Base-by-base conservation (phyloP, 345 rosid species). In the Salix exigua region DNA sequence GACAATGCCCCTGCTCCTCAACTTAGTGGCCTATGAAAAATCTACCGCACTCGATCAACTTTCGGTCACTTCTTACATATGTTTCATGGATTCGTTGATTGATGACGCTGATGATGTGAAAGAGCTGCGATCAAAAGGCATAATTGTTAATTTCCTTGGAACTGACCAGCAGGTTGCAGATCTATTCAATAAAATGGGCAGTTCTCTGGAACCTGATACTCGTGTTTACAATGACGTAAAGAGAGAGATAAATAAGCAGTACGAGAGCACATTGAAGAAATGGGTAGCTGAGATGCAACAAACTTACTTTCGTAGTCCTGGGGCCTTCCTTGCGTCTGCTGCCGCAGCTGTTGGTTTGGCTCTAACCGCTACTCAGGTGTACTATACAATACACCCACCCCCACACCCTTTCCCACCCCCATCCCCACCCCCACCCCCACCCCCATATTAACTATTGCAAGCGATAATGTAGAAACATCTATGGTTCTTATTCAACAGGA, bases 21-120 rank as follows among this genome's bases (percentile, higher is more conserved):
- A 46, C 50, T 14, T 46, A 14, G 67, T 77, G 50, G 83, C 79
- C 33, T 76, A 70, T 6, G 85, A 76, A 38, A 65, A 51, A 70
- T 79, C 81, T 3, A 61, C 74, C 37, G 48, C 40, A 9, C 0
- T n/a, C 1, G 63, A 80, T 46, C 50, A 12, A 46, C 50, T 51
- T 2, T 44, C 4, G 18, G 55, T 81, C 50, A 68, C 75, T 23
- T 81, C 84, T 13, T 80, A 71, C 16, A 19, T 80, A 0, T 77
- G 66, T 53, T 51, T 77, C 19, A 28, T 81, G 68, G 82, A 78
- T 72, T 63, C 77, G 17, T 58, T 78, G 21, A 78, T 78, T 11
- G 72, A 75, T 12, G 26, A 69, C 2, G 62, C 82, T 1, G 67
- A 73, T 16, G 80, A 82, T 44, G 82, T 82, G 1, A 42, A 65